Conservation (phyloP, 345 rosid genomes). For the Arabis alpina region DNA sequence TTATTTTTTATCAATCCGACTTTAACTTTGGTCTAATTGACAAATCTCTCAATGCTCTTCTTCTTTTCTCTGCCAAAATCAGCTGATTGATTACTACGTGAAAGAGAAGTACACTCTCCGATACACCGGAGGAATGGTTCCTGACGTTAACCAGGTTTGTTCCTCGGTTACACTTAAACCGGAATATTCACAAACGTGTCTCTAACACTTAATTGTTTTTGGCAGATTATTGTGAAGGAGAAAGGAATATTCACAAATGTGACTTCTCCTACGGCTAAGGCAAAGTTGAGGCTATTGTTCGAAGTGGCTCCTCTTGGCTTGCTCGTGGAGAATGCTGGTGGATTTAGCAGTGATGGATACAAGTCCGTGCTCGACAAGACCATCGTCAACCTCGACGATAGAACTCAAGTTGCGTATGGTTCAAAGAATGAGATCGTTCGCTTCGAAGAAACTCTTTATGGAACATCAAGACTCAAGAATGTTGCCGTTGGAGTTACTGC, state of each 20-base stretch:
- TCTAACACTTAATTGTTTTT: too few species aligned
- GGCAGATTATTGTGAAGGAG: conserved; percentile 91
- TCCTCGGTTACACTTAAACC: not conserved
- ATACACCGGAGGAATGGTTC: conserved; percentile 99
- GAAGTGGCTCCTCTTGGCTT: conserved; percentile 93
- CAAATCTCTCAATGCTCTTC: conserved; percentile 9
- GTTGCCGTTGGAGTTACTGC: conserved; percentile 74
- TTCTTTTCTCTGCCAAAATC: conserved; percentile 17
- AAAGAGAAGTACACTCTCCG: conserved; percentile 93
- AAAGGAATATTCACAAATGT: conserved; percentile 96
- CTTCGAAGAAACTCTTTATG: conserved; percentile 87
- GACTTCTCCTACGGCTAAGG: conserved; percentile 82
- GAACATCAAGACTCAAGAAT: conserved; percentile 80
- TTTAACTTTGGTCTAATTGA: not conserved
- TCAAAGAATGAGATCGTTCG: conserved; percentile 92
- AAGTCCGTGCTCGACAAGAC: conserved; percentile 77
- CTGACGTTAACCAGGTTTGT: conserved; percentile 89
- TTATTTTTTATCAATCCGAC: conserved; percentile 2
- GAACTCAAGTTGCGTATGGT: conserved; percentile 98
- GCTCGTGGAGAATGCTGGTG: conserved; percentile 87
- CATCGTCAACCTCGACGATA: conserved; percentile 71
- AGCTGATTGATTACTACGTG: conserved; percentile 87
- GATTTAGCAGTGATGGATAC: conserved; percentile 85
- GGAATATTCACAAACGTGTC: too few species aligned
- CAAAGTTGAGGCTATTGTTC: conserved; percentile 86